These are phyloP conservation scores for Phoma sp. DNA, from an alignment of 2,329 filamentous ascomycete species.

Conservation along the genomic window DNA sequence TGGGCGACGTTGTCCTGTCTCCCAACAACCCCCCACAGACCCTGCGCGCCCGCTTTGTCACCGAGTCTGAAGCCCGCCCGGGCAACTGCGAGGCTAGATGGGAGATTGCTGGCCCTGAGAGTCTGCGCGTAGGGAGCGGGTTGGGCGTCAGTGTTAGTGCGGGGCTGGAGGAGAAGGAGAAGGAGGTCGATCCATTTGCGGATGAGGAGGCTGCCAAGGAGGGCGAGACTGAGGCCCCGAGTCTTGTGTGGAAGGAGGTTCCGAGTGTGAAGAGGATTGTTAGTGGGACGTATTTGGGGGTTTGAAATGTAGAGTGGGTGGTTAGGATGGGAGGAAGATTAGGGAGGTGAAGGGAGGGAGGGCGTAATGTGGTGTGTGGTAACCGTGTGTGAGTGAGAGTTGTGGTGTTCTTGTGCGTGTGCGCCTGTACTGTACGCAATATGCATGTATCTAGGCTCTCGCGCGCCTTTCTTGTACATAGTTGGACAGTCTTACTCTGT, in stretches of 20 bases:
- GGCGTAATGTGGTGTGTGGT: neutral
- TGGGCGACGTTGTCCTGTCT: constrained; percentile 73
- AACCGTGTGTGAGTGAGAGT: too few relatives aligned
- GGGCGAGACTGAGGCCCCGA: constrained; percentile 25
- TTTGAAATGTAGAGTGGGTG: constrained; percentile 17
- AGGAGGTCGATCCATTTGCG: constrained; percentile 72
- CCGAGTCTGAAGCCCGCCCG: constrained; percentile 72
- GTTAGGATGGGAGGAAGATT: neutral
- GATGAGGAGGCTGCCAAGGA: constrained; percentile 55
- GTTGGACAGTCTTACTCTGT: neutral
- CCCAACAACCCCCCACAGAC: constrained; percentile 68
- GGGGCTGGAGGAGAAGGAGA: constrained; percentile 48
- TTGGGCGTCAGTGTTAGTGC: constrained; percentile 60
- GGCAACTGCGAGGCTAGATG: constrained; percentile 84
- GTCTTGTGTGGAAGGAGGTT: constrained; percentile 42
- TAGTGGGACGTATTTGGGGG: constrained; percentile 47
- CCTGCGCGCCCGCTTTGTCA: constrained; percentile 81
- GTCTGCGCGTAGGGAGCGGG: constrained; percentile 61
- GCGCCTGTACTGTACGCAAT: neutral
- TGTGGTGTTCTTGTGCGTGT: too few relatives aligned
- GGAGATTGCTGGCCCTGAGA: constrained; percentile 66
- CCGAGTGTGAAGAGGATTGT: constrained; percentile 44
- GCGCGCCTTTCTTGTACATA: neutral
- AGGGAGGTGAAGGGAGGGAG: neutral
- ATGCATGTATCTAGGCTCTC: too few relatives aligned